Evolutionary conservation across 257 asterid genomes (phyloP), one percentile per base, ranked within the genome.

Genomic region (Anisodus tanguticus): DNA sequence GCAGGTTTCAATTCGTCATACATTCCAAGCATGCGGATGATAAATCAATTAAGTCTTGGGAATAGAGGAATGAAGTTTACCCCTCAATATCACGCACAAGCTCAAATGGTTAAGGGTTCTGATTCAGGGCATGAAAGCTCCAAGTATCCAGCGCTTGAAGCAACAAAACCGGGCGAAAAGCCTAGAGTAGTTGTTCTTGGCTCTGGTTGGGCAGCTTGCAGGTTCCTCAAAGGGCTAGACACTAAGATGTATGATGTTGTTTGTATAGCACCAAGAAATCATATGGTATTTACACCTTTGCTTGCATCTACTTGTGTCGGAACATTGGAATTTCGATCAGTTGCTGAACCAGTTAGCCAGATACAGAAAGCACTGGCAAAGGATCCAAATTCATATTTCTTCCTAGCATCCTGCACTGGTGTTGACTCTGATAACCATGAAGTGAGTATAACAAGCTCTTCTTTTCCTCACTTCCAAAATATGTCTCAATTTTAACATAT

Each of bases 231-330:
- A 84, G 97, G 98, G 68, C 82, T 95, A 6, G 95, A 95, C 86
- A 95, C 97, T 4, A 91, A 74, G 51, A 37, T 87, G 60, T 95
- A 95, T 31, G 99, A 95, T 71, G 94, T 93, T 77, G 99, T 95
- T 59, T 94, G 99, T 84, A 88, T 95, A 85, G 94, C 99, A 13
- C 99, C 99, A 3, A 93, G 99, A 86, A 95, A 95, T 85, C 99
- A 95, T 84, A 95, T 94, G 99, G 99, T 95, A 51, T 95, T 95
- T 86, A 95, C 99, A 39, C 99, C 99, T 85, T 85, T 94, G 88
- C 97, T 95, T 35, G 99, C 99, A 47, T 95, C 99, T 55, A 95
- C 99, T 62, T 95, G 99, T 79, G 99, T 95, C 39, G 99, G 99
- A 81, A 95, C 99, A 9, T 87, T 95, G 87, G 99, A 95, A 47